phyloP scores from a whole-genome alignment of 768 basidiomycete species.

The Pulveroboletus frians region DNA sequence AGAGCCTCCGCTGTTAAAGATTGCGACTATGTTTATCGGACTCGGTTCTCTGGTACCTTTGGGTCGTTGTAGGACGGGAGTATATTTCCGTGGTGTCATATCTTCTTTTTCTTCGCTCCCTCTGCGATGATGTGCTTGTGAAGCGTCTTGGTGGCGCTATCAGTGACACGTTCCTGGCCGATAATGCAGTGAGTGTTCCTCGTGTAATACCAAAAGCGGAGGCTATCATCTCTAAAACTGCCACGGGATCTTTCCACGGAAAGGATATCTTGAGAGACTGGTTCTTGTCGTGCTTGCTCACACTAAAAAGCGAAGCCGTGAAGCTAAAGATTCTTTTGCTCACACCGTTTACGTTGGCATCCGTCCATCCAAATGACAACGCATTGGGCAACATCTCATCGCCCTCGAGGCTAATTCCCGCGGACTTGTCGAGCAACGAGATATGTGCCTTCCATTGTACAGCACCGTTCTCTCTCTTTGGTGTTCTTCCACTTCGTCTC shows the following conservation, averaged over 20 bases:
- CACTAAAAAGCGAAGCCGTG: too few relatives aligned
- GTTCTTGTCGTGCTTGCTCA: too few relatives aligned
- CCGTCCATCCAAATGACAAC: neutral
- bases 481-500: too few relatives aligned
- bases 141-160: neutral
- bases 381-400: neutral
- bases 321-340: too few relatives aligned
- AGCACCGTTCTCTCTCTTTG: too few relatives aligned
- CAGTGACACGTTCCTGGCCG: neutral
- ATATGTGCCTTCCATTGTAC: too few relatives aligned
- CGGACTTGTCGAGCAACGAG: neutral
- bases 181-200: neutral
- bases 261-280: neutral
- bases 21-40: neutral
- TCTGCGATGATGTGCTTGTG: neutral
- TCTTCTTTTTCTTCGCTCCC: neutral
- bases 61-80: neutral
- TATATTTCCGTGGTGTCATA: neutral
- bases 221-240: neutral
- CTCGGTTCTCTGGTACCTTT: neutral
- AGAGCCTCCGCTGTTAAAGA: neutral
- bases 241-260: neutral
- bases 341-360: too few relatives aligned
- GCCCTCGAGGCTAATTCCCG: neutral
- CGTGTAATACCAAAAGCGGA: neutral